These are phyloP conservation scores for Pseudonitzschia pungens DNA, from an alignment of 108 stramenopile genomes.

Conservation along the genomic window DNA sequence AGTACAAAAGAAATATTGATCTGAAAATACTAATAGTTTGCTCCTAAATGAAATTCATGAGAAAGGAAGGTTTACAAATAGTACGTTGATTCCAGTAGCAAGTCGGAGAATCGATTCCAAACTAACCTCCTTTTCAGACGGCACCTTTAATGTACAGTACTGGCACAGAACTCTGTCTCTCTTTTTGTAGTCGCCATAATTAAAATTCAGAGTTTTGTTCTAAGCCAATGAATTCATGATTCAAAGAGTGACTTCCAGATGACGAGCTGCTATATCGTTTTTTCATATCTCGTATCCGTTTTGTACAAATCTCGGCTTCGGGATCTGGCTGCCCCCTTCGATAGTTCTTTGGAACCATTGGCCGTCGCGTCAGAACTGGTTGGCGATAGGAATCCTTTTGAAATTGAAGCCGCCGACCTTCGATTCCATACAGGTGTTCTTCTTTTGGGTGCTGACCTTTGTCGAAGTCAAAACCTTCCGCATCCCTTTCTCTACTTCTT, in stretches of 20 bases:
- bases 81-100: too few species aligned
- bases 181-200: too few species aligned
- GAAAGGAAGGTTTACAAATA: too few species aligned
- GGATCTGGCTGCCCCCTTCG: constrained; percentile 47
- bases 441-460: not conserved
- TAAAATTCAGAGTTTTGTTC: constrained; percentile 3
- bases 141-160: too few species aligned
- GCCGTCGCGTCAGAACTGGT: constrained; percentile 76
- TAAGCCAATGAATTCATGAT: not conserved
- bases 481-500: not conserved
- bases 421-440: constrained; percentile 28
- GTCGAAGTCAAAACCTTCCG: not conserved
- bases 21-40: too few species aligned
- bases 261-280: not conserved
- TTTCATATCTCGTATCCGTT: constrained; percentile 14
- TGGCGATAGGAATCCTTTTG: constrained; percentile 75
- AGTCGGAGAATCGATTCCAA: too few species aligned
- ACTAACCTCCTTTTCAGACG: too few species aligned
- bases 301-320: constrained; percentile 23
- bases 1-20: too few species aligned
- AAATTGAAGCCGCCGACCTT: constrained; percentile 49
- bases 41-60: too few species aligned
- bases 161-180: too few species aligned
- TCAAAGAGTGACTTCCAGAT: not conserved
- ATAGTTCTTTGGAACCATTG: constrained; percentile 56